Evolutionary conservation across 2,329 filamentous ascomycete genomes (phyloP).

Genomic region (Xylaria sp.): DNA sequence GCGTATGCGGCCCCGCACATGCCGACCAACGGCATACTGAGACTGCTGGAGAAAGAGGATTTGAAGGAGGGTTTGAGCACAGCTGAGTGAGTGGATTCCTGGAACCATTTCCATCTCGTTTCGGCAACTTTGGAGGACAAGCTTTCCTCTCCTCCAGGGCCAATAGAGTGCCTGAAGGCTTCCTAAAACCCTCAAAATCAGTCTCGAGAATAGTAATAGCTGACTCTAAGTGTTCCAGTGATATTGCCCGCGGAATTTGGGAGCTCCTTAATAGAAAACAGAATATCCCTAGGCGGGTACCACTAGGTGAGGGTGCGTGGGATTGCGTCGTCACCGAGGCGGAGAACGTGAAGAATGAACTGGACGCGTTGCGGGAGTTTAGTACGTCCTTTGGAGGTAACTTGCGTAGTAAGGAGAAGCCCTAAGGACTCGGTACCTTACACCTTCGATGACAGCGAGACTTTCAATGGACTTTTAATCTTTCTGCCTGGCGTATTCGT

Average conservation of each 20-base stretch:
- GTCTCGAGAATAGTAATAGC: too few relatives aligned
- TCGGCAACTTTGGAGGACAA: too few relatives aligned
- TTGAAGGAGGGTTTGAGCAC: slow-evolving; percentile 46
- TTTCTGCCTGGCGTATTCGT: too few relatives aligned
- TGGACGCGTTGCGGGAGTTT: slow-evolving; percentile 46
- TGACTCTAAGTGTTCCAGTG: not conserved
- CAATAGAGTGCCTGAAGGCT: too few relatives aligned
- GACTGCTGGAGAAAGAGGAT: slow-evolving; percentile 43
- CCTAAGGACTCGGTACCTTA: not conserved
- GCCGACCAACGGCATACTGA: slow-evolving; percentile 42
- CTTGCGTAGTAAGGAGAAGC: not conserved
- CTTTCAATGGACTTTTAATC: too few relatives aligned
- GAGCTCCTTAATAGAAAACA: slow-evolving; percentile 47
- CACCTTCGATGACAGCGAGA: not conserved
- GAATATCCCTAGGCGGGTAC: slow-evolving; percentile 53
- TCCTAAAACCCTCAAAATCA: too few relatives aligned
- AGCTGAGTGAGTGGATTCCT: slow-evolving; percentile 35
- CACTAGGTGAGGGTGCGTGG: slow-evolving; percentile 54
- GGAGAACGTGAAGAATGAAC: slow-evolving; percentile 42
- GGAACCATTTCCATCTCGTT: too few relatives aligned
- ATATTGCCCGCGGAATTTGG: slow-evolving; percentile 51
- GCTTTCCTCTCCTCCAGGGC: too few relatives aligned
- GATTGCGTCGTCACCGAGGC: slow-evolving; percentile 48
- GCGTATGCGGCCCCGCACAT: slow-evolving; percentile 49
- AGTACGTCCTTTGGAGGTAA: slow-evolving; percentile 37